phyloP scores from a whole-genome alignment of 495 filamentous ascomycete species.

The Wilcoxina mikolae region DNA sequence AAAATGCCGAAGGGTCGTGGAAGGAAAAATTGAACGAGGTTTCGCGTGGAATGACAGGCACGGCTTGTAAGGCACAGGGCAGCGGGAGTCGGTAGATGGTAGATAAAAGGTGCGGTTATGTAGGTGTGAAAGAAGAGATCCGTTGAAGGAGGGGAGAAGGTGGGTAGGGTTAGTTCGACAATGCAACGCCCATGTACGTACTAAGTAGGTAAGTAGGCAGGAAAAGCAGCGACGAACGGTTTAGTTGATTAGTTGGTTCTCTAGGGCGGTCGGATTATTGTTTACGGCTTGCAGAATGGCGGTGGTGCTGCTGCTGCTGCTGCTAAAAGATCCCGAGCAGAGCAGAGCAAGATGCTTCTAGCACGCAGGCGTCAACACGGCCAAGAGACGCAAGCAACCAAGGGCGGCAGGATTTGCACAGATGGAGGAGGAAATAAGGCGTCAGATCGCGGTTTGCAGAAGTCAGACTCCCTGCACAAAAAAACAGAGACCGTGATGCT shows the following conservation, averaged over 20 bases:
- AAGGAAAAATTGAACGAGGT: not conserved
- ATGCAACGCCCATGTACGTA: slow-evolving; percentile 1
- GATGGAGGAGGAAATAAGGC: not conserved
- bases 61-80: not conserved
- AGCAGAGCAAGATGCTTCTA: too few relatives aligned
- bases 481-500: not conserved
- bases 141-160: slow-evolving; percentile 2
- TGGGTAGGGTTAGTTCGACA: slow-evolving; percentile 2
- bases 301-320: too few relatives aligned
- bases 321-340: too few relatives aligned
- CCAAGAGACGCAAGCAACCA: not conserved
- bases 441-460: not conserved
- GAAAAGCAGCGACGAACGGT: slow-evolving; percentile 2
- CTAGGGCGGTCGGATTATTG: not conserved
- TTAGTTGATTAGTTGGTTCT: not conserved
- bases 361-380: slow-evolving; percentile 4
- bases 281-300: not conserved
- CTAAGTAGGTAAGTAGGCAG: not conserved
- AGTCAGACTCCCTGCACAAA: not conserved
- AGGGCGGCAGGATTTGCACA: slow-evolving; percentile 3
- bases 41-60: slow-evolving; percentile 1
- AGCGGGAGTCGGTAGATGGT: not conserved
- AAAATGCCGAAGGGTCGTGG: not conserved
- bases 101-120: not conserved
- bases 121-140: not conserved